Percentiles rank a stretch among this genome's conserved stretches.
Evolutionary conservation across 192 early-diverging fungal genomes (phyloP).

Genomic region (Spinellus fusiger): DNA sequence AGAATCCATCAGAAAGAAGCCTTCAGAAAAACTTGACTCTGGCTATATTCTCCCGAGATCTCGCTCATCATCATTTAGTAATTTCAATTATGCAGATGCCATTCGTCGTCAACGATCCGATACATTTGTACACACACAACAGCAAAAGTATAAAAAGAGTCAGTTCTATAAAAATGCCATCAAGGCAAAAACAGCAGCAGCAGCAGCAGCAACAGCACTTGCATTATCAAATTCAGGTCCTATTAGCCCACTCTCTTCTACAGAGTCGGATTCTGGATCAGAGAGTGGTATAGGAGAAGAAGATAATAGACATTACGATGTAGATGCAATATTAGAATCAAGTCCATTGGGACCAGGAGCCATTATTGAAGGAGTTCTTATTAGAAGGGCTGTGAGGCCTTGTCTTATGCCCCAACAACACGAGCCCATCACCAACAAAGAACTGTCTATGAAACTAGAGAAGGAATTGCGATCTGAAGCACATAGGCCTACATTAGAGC

Average conservation of each 20-base stretch:
- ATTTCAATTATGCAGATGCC: background rate
- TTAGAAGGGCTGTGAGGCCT: constrained; percentile 5
- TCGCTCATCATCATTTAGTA: background rate
- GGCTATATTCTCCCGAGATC: background rate
- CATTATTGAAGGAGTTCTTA: constrained; percentile 8
- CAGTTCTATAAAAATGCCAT: constrained; percentile 1
- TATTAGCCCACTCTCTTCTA: background rate
- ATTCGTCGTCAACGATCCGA: constrained; percentile 15
- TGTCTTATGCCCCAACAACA: background rate
- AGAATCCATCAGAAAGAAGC: background rate
- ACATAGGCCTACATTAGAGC: too few relatives aligned
- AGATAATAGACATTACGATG: background rate
- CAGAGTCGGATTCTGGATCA: background rate
- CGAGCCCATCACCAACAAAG: background rate
- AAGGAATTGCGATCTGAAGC: too few relatives aligned
- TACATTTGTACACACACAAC: constrained; percentile 7
- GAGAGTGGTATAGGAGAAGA: background rate
- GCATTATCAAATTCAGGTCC: background rate
- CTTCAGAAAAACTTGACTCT: background rate
- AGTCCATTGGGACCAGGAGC: background rate
- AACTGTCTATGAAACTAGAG: background rate
- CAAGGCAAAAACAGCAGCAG: background rate
- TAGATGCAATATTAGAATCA: background rate
- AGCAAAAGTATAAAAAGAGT: background rate
- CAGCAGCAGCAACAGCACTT: background rate